phyloP scores from a whole-genome alignment of 768 basidiomycete species.

The Pholiota microspora region DNA sequence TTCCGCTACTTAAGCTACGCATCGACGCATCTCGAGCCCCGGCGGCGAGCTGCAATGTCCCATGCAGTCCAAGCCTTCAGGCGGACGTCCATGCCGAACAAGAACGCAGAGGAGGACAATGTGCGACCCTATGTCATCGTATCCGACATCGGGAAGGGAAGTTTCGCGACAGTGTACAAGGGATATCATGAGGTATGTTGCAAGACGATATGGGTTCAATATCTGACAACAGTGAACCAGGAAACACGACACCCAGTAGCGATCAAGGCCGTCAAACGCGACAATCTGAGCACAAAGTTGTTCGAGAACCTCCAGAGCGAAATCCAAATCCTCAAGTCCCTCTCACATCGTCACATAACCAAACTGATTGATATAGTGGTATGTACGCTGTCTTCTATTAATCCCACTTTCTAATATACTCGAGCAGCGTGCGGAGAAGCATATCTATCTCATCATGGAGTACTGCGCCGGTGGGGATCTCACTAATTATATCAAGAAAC shows the following conservation, averaged over 20 bases:
- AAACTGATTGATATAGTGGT: conserved; percentile 92
- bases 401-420: conserved; percentile 1
- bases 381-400: conserved; percentile 24
- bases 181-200: conserved; percentile 81
- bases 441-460: conserved; percentile 96
- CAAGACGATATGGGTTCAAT: neutral
- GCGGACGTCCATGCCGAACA: conserved; percentile 14
- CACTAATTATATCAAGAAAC: conserved; percentile 95
- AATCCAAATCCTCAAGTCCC: conserved; percentile 92
- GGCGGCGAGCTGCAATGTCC: conserved; percentile 5
- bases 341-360: conserved; percentile 92
- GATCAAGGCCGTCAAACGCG: conserved; percentile 90
- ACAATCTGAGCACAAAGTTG: conserved; percentile 86
- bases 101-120: conserved; percentile 59
- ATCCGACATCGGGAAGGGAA: conserved; percentile 81
- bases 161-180: conserved; percentile 95
- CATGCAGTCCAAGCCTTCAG: conserved; percentile 20
- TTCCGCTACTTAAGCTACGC: neutral
- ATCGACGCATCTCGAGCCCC: neutral
- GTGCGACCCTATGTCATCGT: conserved; percentile 76
- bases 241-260: conserved; percentile 80
- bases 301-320: conserved; percentile 98
- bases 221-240: conserved; percentile 33
- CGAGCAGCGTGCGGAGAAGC: conserved; percentile 65
- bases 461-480: conserved; percentile 96